phyloP scores from a whole-genome alignment of 371 early-diverging fungal species.

The Entomophthora muscae region DNA sequence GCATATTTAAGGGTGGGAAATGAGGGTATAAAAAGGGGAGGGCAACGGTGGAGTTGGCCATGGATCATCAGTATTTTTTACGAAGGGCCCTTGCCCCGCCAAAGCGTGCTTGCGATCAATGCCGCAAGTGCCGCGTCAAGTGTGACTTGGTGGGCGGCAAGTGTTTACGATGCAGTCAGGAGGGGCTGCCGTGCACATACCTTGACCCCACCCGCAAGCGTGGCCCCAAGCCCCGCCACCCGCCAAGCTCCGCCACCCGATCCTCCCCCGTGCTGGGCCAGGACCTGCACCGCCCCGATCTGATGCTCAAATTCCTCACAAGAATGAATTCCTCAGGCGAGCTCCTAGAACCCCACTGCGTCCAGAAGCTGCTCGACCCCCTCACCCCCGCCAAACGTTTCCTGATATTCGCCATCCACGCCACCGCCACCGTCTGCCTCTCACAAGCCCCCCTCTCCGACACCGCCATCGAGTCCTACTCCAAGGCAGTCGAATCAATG shows the following conservation, averaged over 20 bases:
- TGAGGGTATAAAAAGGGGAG: too few relatives aligned
- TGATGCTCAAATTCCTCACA: not conserved
- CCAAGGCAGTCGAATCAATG: not conserved
- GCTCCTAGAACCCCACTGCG: not conserved
- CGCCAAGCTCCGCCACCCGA: not conserved
- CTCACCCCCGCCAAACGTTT: not conserved
- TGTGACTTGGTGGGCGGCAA: not conserved
- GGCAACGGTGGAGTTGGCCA: too few relatives aligned
- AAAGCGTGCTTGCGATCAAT: conserved; percentile 2
- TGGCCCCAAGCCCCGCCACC: not conserved
- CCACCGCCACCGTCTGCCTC: not conserved
- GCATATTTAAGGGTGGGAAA: too few relatives aligned
- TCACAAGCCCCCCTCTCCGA: not conserved
- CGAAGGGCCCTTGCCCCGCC: not conserved
- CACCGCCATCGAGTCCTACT: not conserved
- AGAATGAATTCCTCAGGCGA: not conserved
- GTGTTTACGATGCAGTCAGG: not conserved
- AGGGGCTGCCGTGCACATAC: not conserved
- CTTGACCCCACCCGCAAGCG: not conserved
- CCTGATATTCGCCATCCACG: not conserved
- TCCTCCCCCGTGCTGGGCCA: not conserved
- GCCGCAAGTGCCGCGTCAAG: conserved; percentile 3
- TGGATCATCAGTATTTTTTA: not conserved
- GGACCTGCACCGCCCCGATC: not conserved
- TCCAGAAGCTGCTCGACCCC: not conserved